These are phyloP conservation scores for Stylosanthes scabra DNA, from an alignment of 331 rosid genomes.

Conservation along the genomic window DNA sequence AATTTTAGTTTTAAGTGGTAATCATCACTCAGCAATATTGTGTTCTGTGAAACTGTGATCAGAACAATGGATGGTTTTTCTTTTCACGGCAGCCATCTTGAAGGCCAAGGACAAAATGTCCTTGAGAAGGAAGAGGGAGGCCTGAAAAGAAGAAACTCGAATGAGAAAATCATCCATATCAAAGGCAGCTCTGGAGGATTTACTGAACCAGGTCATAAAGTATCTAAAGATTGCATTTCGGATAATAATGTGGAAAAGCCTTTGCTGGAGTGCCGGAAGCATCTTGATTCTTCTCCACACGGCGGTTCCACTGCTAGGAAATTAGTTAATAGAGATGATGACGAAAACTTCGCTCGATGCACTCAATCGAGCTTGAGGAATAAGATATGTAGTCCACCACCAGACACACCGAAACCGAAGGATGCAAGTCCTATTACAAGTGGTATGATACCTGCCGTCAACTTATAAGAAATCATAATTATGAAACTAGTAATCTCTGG, in stretches of 20 bases:
- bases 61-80: conserved; percentile 41
- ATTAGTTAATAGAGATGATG: conserved; percentile 64
- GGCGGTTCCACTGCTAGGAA: conserved; percentile 36
- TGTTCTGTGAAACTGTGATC: conserved; percentile 38
- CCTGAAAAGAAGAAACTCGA: conserved; percentile 32
- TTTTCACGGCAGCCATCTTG: conserved; percentile 39
- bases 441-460: conserved; percentile 46
- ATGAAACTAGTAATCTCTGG: not conserved
- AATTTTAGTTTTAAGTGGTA: conserved; percentile 13
- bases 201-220: conserved; percentile 34
- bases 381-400: conserved; percentile 37
- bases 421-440: conserved; percentile 43
- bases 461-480: conserved; percentile 6
- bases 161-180: conserved; percentile 35
- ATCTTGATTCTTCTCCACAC: conserved; percentile 29
- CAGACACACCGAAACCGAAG: conserved; percentile 37
- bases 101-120: conserved; percentile 54
- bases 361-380: conserved; percentile 41
- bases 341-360: conserved; percentile 51
- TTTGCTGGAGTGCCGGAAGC: conserved; percentile 9
- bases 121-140: conserved; percentile 51
- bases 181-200: conserved; percentile 36
- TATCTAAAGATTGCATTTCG: conserved; percentile 36
- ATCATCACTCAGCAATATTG: conserved; percentile 26
- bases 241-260: conserved; percentile 39